Conservation (phyloP, 2,329 filamentous ascomycete species). For the Colletotrichum eremochloae region DNA sequence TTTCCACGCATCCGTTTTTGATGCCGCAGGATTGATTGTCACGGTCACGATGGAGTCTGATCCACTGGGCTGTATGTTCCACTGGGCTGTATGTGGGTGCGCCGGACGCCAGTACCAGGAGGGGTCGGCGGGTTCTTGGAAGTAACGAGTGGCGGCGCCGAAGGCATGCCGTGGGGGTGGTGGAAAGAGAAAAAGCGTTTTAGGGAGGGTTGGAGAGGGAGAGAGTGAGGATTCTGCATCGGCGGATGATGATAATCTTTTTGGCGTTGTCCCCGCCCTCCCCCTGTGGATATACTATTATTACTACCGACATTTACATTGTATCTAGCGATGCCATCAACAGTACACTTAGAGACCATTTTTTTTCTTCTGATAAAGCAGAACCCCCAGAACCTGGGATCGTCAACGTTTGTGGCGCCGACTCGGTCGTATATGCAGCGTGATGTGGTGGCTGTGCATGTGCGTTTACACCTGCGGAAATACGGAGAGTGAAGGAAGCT, state of each 20-base stretch:
- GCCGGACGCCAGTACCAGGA: conserved; percentile 34
- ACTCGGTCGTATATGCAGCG: conserved; percentile 1
- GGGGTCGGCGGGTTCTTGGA: conserved; percentile 25
- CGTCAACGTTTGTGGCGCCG: not conserved
- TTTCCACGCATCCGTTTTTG: not conserved
- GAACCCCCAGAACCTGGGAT: conserved; percentile 18
- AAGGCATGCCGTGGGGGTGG: conserved; percentile 19
- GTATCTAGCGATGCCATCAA: conserved; percentile 41
- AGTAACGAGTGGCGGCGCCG: not conserved
- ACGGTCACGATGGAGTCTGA: conserved; percentile 25
- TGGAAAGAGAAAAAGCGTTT: conserved; percentile 11
- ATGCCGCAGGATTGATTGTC: conserved; percentile 7
- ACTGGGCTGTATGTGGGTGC: conserved; percentile 35
- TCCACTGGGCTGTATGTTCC: conserved; percentile 29
- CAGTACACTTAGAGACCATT: conserved; percentile 41
- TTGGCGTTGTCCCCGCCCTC: conserved; percentile 35
- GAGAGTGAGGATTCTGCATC: conserved; percentile 22
- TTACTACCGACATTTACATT: conserved; percentile 41
- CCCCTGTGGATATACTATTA: conserved; percentile 41
- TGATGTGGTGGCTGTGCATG: not conserved
- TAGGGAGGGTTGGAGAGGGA: not conserved
- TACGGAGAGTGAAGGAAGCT: not conserved
- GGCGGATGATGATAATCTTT: conserved; percentile 42
- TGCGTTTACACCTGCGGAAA: not conserved
- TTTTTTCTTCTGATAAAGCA: conserved; percentile 9